Evolutionary conservation across 495 filamentous ascomycete genomes (phyloP).

Genomic region (Daldinia grandis): DNA sequence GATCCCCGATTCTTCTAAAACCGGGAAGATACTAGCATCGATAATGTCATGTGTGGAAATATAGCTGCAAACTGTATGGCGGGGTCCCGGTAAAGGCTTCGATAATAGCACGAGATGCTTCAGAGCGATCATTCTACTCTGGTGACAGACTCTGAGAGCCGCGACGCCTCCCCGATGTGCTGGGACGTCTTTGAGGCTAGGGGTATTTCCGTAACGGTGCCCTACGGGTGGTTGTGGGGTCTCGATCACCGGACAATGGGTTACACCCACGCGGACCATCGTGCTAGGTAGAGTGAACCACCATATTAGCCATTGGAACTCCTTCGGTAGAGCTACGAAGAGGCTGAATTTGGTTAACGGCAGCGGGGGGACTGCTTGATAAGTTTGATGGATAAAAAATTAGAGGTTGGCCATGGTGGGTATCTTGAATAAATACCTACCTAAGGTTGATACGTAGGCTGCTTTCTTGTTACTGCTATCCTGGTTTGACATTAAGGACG

Average conservation of each 20-base stretch:
- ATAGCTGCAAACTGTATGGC: background rate
- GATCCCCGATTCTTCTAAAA: background rate
- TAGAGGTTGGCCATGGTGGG: too few relatives aligned
- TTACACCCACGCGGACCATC: background rate
- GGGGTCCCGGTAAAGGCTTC: background rate
- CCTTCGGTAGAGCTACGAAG: background rate
- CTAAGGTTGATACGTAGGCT: too few relatives aligned
- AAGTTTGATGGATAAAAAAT: too few relatives aligned
- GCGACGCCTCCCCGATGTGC: background rate
- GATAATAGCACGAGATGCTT: background rate
- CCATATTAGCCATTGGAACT: background rate
- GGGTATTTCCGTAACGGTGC: background rate
- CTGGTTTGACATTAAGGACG: background rate
- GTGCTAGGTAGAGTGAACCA: background rate
- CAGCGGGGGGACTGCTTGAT: too few relatives aligned
- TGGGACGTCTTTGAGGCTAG: background rate
- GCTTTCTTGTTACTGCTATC: background rate
- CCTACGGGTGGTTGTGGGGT: background rate
- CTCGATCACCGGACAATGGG: background rate
- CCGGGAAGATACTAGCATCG: background rate
- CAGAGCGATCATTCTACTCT: background rate
- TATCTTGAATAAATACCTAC: too few relatives aligned
- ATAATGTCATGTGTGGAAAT: background rate
- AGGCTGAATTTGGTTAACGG: background rate
- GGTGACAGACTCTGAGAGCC: background rate